Base-by-base conservation (phyloP, 257 asterid genomes). In the Nicotiana obtusifolia region DNA sequence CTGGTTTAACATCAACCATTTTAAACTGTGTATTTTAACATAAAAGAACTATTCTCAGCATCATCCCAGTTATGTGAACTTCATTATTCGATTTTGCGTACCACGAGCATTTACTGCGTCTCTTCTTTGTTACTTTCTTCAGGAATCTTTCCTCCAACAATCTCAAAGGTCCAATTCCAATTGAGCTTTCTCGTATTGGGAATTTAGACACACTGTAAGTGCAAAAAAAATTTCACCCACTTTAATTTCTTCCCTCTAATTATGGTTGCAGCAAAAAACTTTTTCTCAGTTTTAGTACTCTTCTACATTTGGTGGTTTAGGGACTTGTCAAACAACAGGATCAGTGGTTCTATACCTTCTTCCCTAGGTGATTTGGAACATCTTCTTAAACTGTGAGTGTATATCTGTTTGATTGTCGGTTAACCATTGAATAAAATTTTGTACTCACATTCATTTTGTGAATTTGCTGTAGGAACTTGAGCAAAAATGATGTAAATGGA, bases 291-390 rank as follows among this genome's bases (percentile, higher is more conserved):
- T 53, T 78, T 4, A 61, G 35, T 33, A 28, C 54, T 68, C 33
- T 11, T 59, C 80, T 64, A 41, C 37, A 82, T 77, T 24, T 61
- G 64, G 76, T 83, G 67, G 31, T 65, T 71, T 87, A 96, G 99
- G 71, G 99, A 96, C 86, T 92, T 96, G 4, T 96, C 99, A 10
- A 89, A 89, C 82, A 96, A 96, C 83, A 85, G 30, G 86, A 89
- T 96, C 84, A 88, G 84, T 10, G 98, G 98, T 49, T 84, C 86
- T 4, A 90, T 94, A 87, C 98, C 99, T 54, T 86, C 98, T 11
- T 88, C 98, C 56, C 92, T 96, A 1, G 98, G 99, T 69, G 99
- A 96, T 86, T 87, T 94, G 92, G 98, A 96, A 87, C 99, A 96
- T 88, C 99, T 96, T 84, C 86, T 96, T 75, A 96, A 94, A 84